Percentiles rank a stretch among this genome's conserved stretches.
These are phyloP conservation scores for Clonostachys rhizophaga DNA, from an alignment of 2,329 filamentous ascomycete species.

Conservation along the genomic window DNA sequence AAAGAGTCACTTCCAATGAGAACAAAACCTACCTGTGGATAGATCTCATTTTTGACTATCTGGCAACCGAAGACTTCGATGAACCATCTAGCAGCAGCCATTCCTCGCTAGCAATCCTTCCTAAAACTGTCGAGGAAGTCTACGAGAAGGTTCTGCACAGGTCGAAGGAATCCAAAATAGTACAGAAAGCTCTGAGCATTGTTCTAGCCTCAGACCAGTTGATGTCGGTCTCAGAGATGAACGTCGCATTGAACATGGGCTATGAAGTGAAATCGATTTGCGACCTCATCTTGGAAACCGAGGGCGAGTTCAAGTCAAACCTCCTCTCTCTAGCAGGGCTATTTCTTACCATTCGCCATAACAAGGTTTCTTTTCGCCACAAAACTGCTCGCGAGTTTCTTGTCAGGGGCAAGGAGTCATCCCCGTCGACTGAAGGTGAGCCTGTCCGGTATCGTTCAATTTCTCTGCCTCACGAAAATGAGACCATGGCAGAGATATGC, in stretches of 20 bases:
- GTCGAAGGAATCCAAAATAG: not conserved
- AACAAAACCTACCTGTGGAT: constrained; percentile 32
- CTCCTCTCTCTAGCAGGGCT: constrained; percentile 16
- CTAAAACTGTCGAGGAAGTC: constrained; percentile 16
- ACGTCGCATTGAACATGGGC: constrained; percentile 13
- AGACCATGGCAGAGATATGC: constrained; percentile 11
- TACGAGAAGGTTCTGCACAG: constrained; percentile 17
- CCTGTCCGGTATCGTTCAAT: constrained; percentile 12
- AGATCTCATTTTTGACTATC: constrained; percentile 22
- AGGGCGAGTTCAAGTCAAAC: not conserved
- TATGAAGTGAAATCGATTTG: constrained; percentile 3
- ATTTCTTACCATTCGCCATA: constrained; percentile 17
- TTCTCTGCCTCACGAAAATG: constrained; percentile 8
- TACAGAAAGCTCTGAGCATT: constrained; percentile 11
- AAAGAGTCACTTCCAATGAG: constrained; percentile 7
- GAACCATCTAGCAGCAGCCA: constrained; percentile 9
- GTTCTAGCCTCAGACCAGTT: constrained; percentile 16
- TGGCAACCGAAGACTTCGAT: constrained; percentile 14
- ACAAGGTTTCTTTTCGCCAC: constrained; percentile 20
- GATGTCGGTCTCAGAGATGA: constrained; percentile 17
- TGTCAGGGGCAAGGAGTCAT: constrained; percentile 6
- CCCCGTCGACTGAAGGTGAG: not conserved
- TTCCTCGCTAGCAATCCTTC: constrained; percentile 11
- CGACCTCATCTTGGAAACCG: constrained; percentile 13
- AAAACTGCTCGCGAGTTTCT: constrained; percentile 24